phyloP scores from a whole-genome alignment of 2,329 filamentous ascomycete species.

The Sporothrix schenckii region DNA sequence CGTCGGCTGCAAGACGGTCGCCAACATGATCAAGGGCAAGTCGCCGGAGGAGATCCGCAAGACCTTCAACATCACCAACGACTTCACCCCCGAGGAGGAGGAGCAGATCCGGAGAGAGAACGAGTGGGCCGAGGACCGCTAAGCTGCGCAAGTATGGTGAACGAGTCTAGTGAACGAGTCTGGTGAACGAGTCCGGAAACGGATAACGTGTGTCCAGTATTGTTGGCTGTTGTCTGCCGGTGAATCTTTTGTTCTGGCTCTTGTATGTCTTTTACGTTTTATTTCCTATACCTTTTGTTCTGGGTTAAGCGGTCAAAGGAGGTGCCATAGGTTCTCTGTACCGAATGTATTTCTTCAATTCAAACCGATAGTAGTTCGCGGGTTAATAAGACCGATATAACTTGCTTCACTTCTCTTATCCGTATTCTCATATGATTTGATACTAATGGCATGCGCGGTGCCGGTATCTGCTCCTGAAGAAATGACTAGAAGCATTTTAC shows the following conservation, averaged over 20 bases:
- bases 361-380: neutral
- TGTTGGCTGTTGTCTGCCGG: neutral
- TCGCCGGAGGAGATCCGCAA: constrained; percentile 98
- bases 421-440: neutral
- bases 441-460: neutral
- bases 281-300: constrained; percentile 16
- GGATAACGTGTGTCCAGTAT: neutral
- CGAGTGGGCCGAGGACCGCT: constrained; percentile 86
- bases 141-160: constrained; percentile 36
- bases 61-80: constrained; percentile 99
- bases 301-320: neutral
- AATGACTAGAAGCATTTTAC: neutral
- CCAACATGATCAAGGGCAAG: constrained; percentile 99
- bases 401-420: too few relatives aligned
- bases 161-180: neutral
- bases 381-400: neutral
- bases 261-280: constrained; percentile 3
- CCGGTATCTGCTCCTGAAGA: neutral
- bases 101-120: constrained; percentile 94
- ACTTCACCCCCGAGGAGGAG: constrained; percentile 98
- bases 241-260: too few relatives aligned
- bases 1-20: constrained; percentile 98
- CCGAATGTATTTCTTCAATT: neutral
- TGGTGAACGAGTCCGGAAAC: neutral
- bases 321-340: neutral